phyloP scores from a whole-genome alignment of 345 rosid species.

The Kernera saxatilis region DNA sequence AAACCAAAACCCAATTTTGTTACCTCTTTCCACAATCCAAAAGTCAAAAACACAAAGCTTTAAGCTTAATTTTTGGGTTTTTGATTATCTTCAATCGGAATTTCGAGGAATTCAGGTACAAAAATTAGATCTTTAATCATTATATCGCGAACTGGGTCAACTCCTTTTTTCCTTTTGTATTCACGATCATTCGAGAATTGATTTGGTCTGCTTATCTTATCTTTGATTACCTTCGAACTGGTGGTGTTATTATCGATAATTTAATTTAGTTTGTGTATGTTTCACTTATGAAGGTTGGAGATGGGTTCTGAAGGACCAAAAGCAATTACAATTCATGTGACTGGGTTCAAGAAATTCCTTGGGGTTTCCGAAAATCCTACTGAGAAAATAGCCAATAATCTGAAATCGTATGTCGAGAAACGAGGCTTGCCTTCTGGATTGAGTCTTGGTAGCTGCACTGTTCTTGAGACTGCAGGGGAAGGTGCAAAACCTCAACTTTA shows the following conservation, averaged over 20 bases:
- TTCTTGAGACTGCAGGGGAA: slow-evolving; percentile 76
- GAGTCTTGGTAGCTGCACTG: slow-evolving; percentile 57
- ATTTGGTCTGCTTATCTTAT: neutral
- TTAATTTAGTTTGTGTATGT: neutral
- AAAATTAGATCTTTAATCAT: slow-evolving; percentile 9
- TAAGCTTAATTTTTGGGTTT: neutral
- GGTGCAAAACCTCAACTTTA: slow-evolving; percentile 57
- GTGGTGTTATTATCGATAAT: neutral
- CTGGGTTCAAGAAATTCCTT: slow-evolving; percentile 78
- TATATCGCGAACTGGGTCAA: neutral
- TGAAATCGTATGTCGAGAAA: slow-evolving; percentile 47
- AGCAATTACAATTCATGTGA: slow-evolving; percentile 50
- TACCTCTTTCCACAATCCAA: slow-evolving; percentile 6
- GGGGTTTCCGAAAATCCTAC: slow-evolving; percentile 78
- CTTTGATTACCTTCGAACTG: neutral
- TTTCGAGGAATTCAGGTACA: neutral
- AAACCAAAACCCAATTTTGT: slow-evolving; percentile 30
- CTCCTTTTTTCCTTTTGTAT: neutral
- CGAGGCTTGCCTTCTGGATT: slow-evolving; percentile 58
- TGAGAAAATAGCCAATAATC: slow-evolving; percentile 54
- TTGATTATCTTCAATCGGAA: neutral
- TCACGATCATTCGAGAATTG: neutral
- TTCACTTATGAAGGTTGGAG: slow-evolving; percentile 10
- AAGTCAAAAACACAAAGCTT: neutral
- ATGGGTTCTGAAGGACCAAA: slow-evolving; percentile 86